phyloP scores from a whole-genome alignment of 1,139 yeast species.

The Nadsonia commutata region DNA sequence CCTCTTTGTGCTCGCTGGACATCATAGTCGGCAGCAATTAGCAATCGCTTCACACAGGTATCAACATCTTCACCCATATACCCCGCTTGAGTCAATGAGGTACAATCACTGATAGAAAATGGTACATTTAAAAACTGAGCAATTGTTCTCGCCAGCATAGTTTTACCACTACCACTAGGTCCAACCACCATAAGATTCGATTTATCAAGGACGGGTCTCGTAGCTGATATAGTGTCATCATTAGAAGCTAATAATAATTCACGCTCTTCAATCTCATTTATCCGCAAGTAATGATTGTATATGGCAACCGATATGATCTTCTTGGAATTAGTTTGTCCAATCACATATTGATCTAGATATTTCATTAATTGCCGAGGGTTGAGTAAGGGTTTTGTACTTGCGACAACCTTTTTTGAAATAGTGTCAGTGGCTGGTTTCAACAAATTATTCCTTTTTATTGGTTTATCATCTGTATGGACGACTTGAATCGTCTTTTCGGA shows the following conservation, averaged over 20 bases:
- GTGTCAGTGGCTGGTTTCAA: too few species aligned
- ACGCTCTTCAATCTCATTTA: slow-evolving; percentile 14
- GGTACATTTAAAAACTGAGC: slow-evolving; percentile 37
- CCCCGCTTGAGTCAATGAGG: slow-evolving; percentile 43
- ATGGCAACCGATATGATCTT: slow-evolving; percentile 42
- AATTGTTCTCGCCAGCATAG: slow-evolving; percentile 35
- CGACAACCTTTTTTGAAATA: too few species aligned
- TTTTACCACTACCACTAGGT: slow-evolving; percentile 43
- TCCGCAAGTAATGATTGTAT: slow-evolving; percentile 35
- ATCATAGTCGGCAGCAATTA: slow-evolving; percentile 33
- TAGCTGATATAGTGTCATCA: slow-evolving; percentile 11
- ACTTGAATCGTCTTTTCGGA: too few species aligned
- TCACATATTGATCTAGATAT: slow-evolving; percentile 32
- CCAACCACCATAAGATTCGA: slow-evolving; percentile 39
- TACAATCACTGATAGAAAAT: slow-evolving; percentile 39
- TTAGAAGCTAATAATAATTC: slow-evolving; percentile 13
- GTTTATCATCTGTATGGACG: too few species aligned
- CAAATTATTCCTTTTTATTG: too few species aligned
- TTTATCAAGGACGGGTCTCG: slow-evolving; percentile 28
- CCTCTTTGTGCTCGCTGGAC: slow-evolving; percentile 36
- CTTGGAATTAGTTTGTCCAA: slow-evolving; percentile 39
- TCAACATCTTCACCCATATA: slow-evolving; percentile 47
- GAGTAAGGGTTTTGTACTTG: not conserved
- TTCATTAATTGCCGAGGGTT: slow-evolving; percentile 29
- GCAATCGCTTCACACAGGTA: slow-evolving; percentile 33